Percentiles rank a stretch among this genome's conserved stretches.
These are phyloP conservation scores for Spathaspora arborariae DNA, from an alignment of 805 yeast species.

Conservation along the genomic window DNA sequence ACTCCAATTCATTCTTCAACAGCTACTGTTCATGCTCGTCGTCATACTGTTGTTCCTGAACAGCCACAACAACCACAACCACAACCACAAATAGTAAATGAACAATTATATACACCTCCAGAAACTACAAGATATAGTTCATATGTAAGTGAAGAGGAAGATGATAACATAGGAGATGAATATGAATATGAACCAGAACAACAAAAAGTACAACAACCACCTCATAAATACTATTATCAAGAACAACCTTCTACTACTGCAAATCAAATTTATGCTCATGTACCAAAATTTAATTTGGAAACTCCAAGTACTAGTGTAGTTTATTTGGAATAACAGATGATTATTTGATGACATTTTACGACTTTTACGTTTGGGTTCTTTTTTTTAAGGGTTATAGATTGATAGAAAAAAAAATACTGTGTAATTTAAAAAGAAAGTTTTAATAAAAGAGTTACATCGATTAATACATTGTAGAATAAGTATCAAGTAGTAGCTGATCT, in stretches of 20 bases:
- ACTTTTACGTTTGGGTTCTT: background rate
- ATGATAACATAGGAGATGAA: conserved; percentile 5
- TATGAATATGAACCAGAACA: conserved; percentile 4
- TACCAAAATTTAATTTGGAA: conserved; percentile 5
- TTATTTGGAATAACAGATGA: conserved; percentile 4
- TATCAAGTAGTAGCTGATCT: background rate
- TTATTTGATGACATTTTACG: conserved; percentile 1
- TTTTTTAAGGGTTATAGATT: background rate
- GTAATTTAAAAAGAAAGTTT: too few relatives aligned
- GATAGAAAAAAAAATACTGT: too few relatives aligned
- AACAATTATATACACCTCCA: conserved; percentile 11
- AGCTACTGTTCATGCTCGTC: background rate
- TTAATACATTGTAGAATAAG: background rate
- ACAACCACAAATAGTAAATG: background rate
- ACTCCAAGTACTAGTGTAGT: conserved; percentile 7
- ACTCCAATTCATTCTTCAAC: background rate
- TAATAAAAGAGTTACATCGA: too few relatives aligned
- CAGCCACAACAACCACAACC: background rate
- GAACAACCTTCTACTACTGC: conserved; percentile 1
- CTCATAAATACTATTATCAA: conserved; percentile 1
- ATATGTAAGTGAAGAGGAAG: conserved; percentile 8
- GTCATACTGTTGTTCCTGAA: background rate
- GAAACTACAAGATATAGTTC: conserved; percentile 10
- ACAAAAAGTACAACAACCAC: background rate
- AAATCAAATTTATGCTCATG: conserved; percentile 3